phyloP scores from a whole-genome alignment of 2,329 filamentous ascomycete genomes.

The Cladorrhinum sp. region DNA sequence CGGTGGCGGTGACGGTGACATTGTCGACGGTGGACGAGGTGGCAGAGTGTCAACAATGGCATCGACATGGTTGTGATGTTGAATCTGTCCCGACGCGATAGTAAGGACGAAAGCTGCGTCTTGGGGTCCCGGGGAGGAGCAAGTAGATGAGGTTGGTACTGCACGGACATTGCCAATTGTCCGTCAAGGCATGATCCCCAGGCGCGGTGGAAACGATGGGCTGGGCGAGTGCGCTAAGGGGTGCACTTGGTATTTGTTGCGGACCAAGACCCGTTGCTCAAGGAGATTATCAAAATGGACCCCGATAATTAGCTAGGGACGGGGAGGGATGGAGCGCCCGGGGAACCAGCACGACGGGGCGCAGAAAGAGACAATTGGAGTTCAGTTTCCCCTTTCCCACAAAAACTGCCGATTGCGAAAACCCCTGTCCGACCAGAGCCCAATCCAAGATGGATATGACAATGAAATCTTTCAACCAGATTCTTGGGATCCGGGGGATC shows the following conservation, averaged over 20 bases:
- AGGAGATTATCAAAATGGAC: background rate
- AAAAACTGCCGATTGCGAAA: too few species aligned
- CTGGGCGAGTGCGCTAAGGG: background rate
- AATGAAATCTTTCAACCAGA: too few species aligned
- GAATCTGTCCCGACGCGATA: too few species aligned
- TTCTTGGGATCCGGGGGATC: too few species aligned
- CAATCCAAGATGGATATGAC: too few species aligned
- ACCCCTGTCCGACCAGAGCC: too few species aligned
- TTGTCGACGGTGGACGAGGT: background rate
- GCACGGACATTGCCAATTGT: background rate
- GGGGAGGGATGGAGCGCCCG: too few species aligned
- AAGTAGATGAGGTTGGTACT: background rate
- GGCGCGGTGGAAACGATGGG: background rate
- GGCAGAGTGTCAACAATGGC: background rate
- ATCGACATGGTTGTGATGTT: background rate
- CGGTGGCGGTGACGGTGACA: background rate
- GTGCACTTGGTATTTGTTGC: background rate
- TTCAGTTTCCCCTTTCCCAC: too few species aligned
- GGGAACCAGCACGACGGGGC: too few species aligned
- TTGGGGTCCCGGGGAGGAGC: too few species aligned
- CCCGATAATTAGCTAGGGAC: too few species aligned
- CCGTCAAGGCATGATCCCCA: background rate
- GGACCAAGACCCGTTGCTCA: background rate
- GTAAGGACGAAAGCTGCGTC: too few species aligned
- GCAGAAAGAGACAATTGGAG: background rate